Percentiles rank a stretch among this genome's conserved stretches.
phyloP scores from a whole-genome alignment of 208 protist species.

The Acanthamoeba healyi region DNA sequence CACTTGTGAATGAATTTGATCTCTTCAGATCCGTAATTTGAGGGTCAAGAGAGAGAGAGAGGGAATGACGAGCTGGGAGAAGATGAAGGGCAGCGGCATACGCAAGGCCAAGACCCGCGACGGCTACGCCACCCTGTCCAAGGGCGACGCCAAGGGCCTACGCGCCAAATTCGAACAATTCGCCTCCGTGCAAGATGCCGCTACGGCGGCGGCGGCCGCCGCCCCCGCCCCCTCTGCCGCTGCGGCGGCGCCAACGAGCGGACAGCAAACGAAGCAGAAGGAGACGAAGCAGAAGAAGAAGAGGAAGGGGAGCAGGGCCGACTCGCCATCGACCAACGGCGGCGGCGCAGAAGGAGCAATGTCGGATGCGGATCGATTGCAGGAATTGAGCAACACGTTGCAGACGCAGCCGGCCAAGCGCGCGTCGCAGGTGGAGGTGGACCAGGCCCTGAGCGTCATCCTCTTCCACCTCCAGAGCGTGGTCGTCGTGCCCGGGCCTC shows the following conservation, averaged over 20 bases:
- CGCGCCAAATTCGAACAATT: slow-evolving; percentile 11
- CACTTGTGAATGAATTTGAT: no score
- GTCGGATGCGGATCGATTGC: not conserved
- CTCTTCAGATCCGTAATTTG: no score
- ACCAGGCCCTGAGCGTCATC: slow-evolving; percentile 44
- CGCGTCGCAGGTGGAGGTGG: slow-evolving; percentile 55
- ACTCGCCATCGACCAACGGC: not conserved
- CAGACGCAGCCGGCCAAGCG: not conserved
- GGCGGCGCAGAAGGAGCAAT: not conserved
- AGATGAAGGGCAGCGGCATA: not conserved
- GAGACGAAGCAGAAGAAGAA: not conserved
- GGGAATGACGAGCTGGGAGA: not conserved
- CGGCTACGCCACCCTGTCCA: slow-evolving; percentile 31
- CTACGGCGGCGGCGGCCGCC: not conserved
- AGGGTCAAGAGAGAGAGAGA: no score
- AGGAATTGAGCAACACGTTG: not conserved
- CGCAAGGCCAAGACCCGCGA: slow-evolving; percentile 3
- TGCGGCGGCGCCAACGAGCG: not conserved
- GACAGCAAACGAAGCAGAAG: no score
- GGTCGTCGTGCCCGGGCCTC: not conserved
- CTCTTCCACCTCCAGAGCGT: slow-evolving; percentile 30
- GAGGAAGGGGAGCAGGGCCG: not conserved
- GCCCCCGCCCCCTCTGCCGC: not conserved
- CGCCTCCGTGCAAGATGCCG: not conserved
- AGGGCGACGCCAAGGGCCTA: slow-evolving; percentile 31